Conservation (phyloP, 2,329 filamentous ascomycete species). For the Apiospora pterosperma region DNA sequence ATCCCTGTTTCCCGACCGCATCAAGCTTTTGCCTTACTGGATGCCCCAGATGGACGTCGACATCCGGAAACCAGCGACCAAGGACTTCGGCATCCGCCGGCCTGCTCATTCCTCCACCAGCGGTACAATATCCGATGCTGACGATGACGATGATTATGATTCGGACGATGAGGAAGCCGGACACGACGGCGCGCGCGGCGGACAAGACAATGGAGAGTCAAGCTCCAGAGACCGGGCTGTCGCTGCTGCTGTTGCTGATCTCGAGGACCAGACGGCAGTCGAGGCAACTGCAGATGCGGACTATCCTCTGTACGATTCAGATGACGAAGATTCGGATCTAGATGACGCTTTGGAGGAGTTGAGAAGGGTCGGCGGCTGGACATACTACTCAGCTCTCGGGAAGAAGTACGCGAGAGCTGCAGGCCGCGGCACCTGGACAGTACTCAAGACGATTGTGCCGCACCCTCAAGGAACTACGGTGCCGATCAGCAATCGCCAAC, state of each 20-base stretch:
- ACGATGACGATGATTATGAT: constrained; percentile 71
- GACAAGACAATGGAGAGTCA: constrained; percentile 14
- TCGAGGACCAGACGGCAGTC: constrained; percentile 78
- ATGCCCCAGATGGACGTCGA: constrained; percentile 98
- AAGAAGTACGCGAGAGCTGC: constrained; percentile 40
- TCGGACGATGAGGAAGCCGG: constrained; percentile 57
- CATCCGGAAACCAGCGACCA: constrained; percentile 86
- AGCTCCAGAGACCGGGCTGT: constrained; percentile 15
- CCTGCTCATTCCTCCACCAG: constrained; percentile 71
- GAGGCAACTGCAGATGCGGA: constrained; percentile 60
- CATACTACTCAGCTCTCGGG: constrained; percentile 64
- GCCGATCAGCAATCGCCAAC: constrained; percentile 52
- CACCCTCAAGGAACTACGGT: constrained; percentile 53
- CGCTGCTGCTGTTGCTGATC: constrained; percentile 44
- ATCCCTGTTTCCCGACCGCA: constrained; percentile 79
- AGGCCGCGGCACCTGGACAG: constrained; percentile 38
- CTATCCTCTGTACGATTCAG: constrained; percentile 87
- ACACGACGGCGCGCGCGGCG: constrained; percentile 27
- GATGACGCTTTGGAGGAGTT: constrained; percentile 76
- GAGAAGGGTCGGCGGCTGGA: constrained; percentile 69
- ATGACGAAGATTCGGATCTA: constrained; percentile 70
- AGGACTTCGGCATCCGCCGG: constrained; percentile 87
- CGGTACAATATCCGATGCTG: constrained; percentile 73
- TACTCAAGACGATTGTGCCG: constrained; percentile 50
- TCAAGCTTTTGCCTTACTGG: constrained; percentile 93